Percentiles rank a stretch among this genome's conserved stretches.
Evolutionary conservation across 768 basidiomycete species (phyloP).

Genomic region (Pluteus cervinus): DNA sequence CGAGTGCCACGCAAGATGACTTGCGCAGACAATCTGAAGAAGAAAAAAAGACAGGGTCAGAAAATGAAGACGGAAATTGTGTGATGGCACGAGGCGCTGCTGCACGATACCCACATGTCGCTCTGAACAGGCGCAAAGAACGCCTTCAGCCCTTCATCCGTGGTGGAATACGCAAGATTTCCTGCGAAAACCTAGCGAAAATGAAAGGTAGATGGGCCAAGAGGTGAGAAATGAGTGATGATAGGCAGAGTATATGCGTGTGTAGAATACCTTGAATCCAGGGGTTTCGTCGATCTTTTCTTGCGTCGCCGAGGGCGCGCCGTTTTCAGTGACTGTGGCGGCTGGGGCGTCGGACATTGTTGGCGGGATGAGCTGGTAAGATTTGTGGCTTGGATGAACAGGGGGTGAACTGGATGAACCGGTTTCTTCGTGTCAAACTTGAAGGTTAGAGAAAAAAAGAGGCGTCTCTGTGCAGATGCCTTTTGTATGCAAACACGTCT

Average conservation of each 20-base stretch:
- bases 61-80: constrained; percentile 15
- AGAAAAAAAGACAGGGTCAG: constrained; percentile 9
- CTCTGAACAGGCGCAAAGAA: constrained; percentile 85
- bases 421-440: constrained; percentile 82
- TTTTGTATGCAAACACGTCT: constrained; percentile 31
- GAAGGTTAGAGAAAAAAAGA: constrained; percentile 65
- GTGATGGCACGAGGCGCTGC: constrained; percentile 34
- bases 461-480: constrained; percentile 12
- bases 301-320: constrained; percentile 77
- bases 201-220: constrained; percentile 5
- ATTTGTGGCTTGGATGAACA: constrained; percentile 42
- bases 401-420: constrained; percentile 74
- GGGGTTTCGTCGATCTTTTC: constrained; percentile 65
- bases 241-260: constrained; percentile 17
- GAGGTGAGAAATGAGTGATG: constrained; percentile 10
- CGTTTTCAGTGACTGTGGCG: constrained; percentile 77
- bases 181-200: constrained; percentile 79
- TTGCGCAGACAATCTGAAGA: constrained; percentile 67
- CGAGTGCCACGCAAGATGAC: constrained; percentile 82
- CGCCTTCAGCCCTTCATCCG: constrained; percentile 91
- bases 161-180: constrained; percentile 91
- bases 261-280: constrained; percentile 81
- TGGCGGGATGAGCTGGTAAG: constrained; percentile 50
- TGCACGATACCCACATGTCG: constrained; percentile 71
- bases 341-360: constrained; percentile 90